phyloP scores from a whole-genome alignment of 495 filamentous ascomycete genomes.

The Penicillium malachiteum region DNA sequence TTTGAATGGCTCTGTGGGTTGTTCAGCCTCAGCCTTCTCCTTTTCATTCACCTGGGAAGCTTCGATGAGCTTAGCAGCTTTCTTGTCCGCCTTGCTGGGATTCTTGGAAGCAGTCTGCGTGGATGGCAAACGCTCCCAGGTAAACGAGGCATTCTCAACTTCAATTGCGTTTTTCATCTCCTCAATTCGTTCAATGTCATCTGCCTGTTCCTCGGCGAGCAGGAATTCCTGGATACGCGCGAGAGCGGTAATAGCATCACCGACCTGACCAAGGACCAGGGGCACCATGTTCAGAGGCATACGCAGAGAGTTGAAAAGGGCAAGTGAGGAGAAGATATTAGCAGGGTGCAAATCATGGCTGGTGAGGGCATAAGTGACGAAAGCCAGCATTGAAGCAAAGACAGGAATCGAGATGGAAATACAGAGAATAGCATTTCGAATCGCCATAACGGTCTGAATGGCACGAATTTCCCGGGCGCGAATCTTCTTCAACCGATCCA shows the following conservation, averaged over 20 bases:
- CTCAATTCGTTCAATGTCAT: conserved; percentile 64
- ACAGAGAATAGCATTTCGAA: conserved; percentile 82
- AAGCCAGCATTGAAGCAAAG: conserved; percentile 91
- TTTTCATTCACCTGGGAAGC: conserved; percentile 28
- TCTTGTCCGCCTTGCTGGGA: conserved; percentile 38
- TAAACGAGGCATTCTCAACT: conserved; percentile 75
- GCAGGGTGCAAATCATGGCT: conserved; percentile 70
- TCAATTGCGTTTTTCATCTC: conserved; percentile 67
- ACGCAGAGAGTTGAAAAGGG: conserved; percentile 86
- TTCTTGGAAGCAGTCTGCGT: conserved; percentile 50
- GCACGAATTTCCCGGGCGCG: conserved; percentile 70
- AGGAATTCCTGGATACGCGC: conserved; percentile 85
- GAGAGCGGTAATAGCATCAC: conserved; percentile 84
- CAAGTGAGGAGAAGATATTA: conserved; percentile 85
- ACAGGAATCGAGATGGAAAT: conserved; percentile 76
- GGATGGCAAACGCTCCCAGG: conserved; percentile 80
- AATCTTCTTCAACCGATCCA: conserved; percentile 70
- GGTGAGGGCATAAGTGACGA: conserved; percentile 87
- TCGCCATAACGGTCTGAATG: conserved; percentile 75
- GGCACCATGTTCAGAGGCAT: conserved; percentile 88
- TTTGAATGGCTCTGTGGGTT: conserved; percentile 75
- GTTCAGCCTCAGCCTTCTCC: conserved; percentile 48
- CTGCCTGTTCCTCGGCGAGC: conserved; percentile 77
- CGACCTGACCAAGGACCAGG: conserved; percentile 81
- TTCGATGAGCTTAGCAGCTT: conserved; percentile 23